Conservation (phyloP, 2,329 filamentous ascomycete species). For the Gaeumannomyces tritici region DNA sequence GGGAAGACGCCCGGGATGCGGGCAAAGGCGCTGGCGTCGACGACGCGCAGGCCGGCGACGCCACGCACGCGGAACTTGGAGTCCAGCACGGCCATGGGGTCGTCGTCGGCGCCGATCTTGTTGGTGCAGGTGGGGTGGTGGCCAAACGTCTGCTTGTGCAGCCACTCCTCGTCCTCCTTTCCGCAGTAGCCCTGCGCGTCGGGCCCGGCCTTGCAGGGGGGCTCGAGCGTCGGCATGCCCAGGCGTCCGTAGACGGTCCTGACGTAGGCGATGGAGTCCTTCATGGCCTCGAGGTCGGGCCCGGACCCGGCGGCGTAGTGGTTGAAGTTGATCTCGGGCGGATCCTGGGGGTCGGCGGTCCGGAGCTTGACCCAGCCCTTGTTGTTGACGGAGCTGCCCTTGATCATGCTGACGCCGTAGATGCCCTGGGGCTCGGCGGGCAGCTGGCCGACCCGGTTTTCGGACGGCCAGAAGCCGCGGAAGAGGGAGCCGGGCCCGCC, state of each 20-base stretch:
- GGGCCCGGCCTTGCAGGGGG: constrained; percentile 11
- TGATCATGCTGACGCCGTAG: constrained; percentile 28
- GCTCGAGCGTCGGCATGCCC: constrained; percentile 16
- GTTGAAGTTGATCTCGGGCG: constrained; percentile 54
- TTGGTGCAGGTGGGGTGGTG: constrained; percentile 43
- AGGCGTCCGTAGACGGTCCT: constrained; percentile 13
- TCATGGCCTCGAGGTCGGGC: constrained; percentile 29
- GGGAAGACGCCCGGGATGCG: constrained; percentile 31
- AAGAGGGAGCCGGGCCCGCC: constrained; percentile 41
- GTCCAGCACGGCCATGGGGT: constrained; percentile 42
- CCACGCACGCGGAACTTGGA: constrained; percentile 40
- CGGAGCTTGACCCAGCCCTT: constrained; percentile 53
- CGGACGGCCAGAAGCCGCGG: constrained; percentile 43
- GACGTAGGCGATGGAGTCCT: constrained; percentile 21
- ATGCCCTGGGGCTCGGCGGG: constrained; percentile 18
- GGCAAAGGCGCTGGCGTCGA: constrained; percentile 44
- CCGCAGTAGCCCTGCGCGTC: constrained; percentile 9
- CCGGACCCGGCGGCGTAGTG: constrained; percentile 40
- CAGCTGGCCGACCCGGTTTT: constrained; percentile 14
- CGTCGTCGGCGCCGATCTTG: constrained; percentile 38
- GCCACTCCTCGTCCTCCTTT: constrained; percentile 4
- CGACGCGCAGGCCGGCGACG: constrained; percentile 39
- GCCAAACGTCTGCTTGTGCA: constrained; percentile 16
- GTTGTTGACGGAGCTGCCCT: constrained; percentile 39
- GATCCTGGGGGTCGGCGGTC: constrained; percentile 51